Evolutionary conservation across 257 asterid species (phyloP), one percentile per base, ranked within the genome.

Genomic region (Craterostigma plantagineum): DNA sequence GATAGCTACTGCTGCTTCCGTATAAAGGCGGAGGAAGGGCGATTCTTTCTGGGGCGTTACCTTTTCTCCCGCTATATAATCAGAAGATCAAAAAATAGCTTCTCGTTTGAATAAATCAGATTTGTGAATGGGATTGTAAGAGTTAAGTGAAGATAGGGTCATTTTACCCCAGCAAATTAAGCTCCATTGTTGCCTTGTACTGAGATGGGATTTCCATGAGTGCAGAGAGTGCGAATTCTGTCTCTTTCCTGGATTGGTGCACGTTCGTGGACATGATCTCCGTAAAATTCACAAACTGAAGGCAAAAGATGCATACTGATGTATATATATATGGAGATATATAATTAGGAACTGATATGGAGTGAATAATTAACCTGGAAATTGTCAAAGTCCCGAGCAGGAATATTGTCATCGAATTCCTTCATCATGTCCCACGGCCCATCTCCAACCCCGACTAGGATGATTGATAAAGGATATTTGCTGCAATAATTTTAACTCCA

Each of bases 341-440:
- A 9, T 5, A 63, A 57, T 17, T 23, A 18, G 14, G 37, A 11
- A 14, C 3, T 9, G 35, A 30, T 30, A 8, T 48, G 44, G 42
- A 0, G 9, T 34, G 49, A 47, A 35, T 12, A 23, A 13, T 12
- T 23, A 63, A 48, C 95, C 92, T 84, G 95, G 65, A 84, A 84
- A 72, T 84, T 84, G 60, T 84, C 95, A 2, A 84, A 84, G 44
- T 76, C 83, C 11, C 95, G 87, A 67, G 93, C 72, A 52, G 93
- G 95, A 51, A 83, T 83, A 50, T 84, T 84, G 44, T 84, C 95
- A 54, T 84, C 95, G 42, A 84, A 84, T 55, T 84, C 93, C 63
- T 53, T 76, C 95, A 84, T 84, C 92, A 79, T 84, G 60, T 84
- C 95, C 95, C 95, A 84, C 0, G 96, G 96, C 42, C 96, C 95